Conservation (phyloP, 2,329 filamentous ascomycete genomes). For the Fusarium dimerum region DNA sequence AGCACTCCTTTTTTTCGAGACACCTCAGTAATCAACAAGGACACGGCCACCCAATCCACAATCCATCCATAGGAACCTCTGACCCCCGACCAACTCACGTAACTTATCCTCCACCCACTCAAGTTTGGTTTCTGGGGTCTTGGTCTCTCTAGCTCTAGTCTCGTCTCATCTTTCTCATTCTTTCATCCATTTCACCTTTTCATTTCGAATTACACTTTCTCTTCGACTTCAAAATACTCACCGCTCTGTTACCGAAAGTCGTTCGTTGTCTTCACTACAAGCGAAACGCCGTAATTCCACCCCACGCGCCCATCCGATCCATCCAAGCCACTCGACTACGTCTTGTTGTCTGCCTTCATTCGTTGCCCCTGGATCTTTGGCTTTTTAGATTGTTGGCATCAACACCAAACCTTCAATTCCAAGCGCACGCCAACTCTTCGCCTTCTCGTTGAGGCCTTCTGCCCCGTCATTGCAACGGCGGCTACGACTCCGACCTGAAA, state of each 20-base stretch:
- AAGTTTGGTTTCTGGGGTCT: conserved; percentile 12
- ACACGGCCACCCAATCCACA: conserved; percentile 8
- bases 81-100: conserved; percentile 1
- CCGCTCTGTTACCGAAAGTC: not conserved
- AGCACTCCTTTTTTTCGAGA: not conserved
- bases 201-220: conserved; percentile 1
- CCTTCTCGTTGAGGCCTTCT: conserved; percentile 4
- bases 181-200: not conserved
- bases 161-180: not conserved
- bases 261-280: not conserved
- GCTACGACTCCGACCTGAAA: conserved; percentile 6
- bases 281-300: conserved; percentile 14
- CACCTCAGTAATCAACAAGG: conserved; percentile 17
- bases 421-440: conserved; percentile 7
- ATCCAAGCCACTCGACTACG: conserved; percentile 25
- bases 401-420: conserved; percentile 19
- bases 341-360: conserved; percentile 20
- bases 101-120: conserved; percentile 1
- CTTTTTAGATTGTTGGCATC: conserved; percentile 23
- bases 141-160: not conserved
- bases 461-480: conserved; percentile 19
- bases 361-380: conserved; percentile 26
- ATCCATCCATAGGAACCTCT: conserved; percentile 6
- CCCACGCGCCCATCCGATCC: conserved; percentile 29
- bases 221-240: conserved; percentile 1